phyloP scores from a whole-genome alignment of 176 grass and related monocot species.

The Aegilops sharonensis region DNA sequence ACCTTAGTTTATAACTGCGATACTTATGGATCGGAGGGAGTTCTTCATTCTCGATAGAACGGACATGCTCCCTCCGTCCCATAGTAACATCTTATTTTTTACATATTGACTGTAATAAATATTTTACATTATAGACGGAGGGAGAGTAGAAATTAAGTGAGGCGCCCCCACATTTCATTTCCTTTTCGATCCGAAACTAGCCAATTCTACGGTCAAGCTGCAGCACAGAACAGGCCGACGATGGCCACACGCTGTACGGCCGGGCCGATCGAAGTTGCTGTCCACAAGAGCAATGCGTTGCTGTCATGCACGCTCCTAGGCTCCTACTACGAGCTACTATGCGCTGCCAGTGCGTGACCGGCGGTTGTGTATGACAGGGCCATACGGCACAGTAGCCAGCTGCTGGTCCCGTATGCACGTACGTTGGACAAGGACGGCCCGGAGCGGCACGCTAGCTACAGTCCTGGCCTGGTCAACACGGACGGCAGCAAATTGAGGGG shows the following conservation, averaged over 20 bases:
- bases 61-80: too few species aligned
- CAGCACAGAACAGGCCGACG: not conserved
- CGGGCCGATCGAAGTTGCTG: not conserved
- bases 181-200: not conserved
- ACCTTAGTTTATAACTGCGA: too few species aligned
- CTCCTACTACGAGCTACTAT: too few species aligned
- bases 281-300: not conserved
- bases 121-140: too few species aligned
- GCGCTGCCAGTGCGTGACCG: not conserved
- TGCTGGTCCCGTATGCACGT: not conserved
- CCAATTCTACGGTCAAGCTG: conserved; percentile 1
- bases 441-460: not conserved
- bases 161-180: not conserved
- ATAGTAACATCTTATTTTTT: too few species aligned
- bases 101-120: too few species aligned
- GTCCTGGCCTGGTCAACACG: conserved; percentile 21
- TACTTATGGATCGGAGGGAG: too few species aligned
- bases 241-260: not conserved
- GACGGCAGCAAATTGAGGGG: not conserved
- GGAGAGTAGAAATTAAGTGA: not conserved
- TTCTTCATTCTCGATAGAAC: too few species aligned
- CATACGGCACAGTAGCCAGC: not conserved
- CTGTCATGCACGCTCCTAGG: not conserved
- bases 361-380: not conserved
- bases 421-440: not conserved